These are phyloP conservation scores for Zizania latifolia DNA, from an alignment of 176 grass and related monocot genomes.

Conservation along the genomic window DNA sequence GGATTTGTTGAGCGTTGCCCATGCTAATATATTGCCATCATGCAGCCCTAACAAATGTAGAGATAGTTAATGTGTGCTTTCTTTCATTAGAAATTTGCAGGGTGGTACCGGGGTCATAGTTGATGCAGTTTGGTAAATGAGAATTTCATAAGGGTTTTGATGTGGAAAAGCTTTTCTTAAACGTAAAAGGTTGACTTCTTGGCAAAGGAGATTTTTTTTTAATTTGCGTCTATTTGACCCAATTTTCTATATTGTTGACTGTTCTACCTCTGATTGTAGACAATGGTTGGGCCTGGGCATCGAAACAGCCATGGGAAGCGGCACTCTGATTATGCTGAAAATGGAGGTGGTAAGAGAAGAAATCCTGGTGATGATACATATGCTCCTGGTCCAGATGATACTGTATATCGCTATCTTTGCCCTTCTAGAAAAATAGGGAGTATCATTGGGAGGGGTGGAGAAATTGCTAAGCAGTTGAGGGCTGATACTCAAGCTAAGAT, in stretches of 20 bases:
- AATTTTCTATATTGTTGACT: slow-evolving; percentile 15
- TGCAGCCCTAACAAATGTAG: background rate
- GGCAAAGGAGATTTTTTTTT: background rate
- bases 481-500: slow-evolving; percentile 83
- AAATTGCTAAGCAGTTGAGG: slow-evolving; percentile 90
- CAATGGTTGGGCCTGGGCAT: slow-evolving; percentile 68
- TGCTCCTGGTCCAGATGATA: slow-evolving; percentile 77
- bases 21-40: background rate
- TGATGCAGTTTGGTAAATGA: background rate
- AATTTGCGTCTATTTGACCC: background rate
- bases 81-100: background rate
- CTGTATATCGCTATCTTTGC: slow-evolving; percentile 81
- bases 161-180: background rate
- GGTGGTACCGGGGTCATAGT: slow-evolving; percentile 1
- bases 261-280: slow-evolving; percentile 18
- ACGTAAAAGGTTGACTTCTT: background rate
- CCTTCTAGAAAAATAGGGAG: slow-evolving; percentile 85
- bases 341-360: slow-evolving; percentile 78
- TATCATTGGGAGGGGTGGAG: slow-evolving; percentile 92
- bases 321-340: slow-evolving; percentile 70
- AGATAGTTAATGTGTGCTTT: background rate
- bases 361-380: slow-evolving; percentile 78
- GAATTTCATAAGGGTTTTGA: background rate
- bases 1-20: background rate
- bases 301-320: slow-evolving; percentile 77